Base-by-base conservation (phyloP, 345 rosid genomes). In the Citrus unshiu region DNA sequence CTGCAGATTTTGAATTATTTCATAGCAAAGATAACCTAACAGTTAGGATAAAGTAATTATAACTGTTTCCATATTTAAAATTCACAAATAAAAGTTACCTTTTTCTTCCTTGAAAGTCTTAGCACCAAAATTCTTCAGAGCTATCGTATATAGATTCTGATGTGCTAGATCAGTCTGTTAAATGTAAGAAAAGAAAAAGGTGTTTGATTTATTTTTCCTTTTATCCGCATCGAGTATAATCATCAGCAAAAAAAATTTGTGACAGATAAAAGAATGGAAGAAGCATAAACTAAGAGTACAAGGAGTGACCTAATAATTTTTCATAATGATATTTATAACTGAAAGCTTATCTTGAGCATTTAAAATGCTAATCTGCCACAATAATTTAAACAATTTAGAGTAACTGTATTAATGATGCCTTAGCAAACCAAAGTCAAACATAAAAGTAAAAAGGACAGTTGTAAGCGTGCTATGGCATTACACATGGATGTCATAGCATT, bases 81-180 rank as follows among this genome's bases (percentile, higher is more conserved):
- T 7, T 34, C 35, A 39, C 27, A 40, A 34, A 40, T 7, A 76
- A 25, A 71, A n/a, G 37, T 18, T 77, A 89, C 91, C 97, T 86
- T 86, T 83, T 59, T 82, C 87, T 69, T 86, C 88, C 59, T 86
- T 89, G 6, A 16, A 60, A 34, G 43, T 57, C 83, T 80, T 88
- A 73, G 67, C 64, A 58, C 94, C 90, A 49, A 90, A 86, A 80
- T 84, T 88, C 85, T 78, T 89, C 72, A 93, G 86, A 79, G 93
- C 90, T 67, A 49, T 68, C 9, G 98, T 80, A 58, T 86, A 93
- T 49, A 84, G 85, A 78, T 79, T 89, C 39, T 87, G 88, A 68
- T 81, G 89, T 3, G 93, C 91, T 59, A 93, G 86, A 83, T 89
- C 91, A 10, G 92, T 91, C 98, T 93, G 89, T 67, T 80, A 77